Base-by-base conservation (phyloP, 495 filamentous ascomycete species). In the Daldinia concentrica region DNA sequence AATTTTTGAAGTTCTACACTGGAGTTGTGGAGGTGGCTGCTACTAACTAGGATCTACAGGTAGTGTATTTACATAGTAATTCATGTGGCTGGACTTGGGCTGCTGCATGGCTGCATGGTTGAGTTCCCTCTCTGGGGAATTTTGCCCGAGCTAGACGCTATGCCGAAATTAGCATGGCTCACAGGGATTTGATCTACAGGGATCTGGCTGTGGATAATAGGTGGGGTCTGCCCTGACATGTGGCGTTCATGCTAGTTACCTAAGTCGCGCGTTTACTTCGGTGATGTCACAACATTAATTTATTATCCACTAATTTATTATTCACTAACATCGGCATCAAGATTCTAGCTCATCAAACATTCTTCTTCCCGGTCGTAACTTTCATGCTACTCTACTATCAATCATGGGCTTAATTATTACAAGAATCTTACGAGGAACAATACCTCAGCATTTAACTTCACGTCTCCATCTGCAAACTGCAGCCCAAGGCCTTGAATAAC, bases 271-370 rank as follows among this genome's bases (percentile, higher is more conserved):
- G n/a, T n/a, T n/a, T n/a, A n/a, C 37, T 55, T 19, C n/a, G 36
- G 60, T 70, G 68, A 70, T 70, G 68, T 70, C 68, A 70, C 55
- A 39, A 14, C 55, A 3, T 34, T 32, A 52, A 58, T 30, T 61
- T 54, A 56, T 50, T n/a, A 45, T 29, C 56, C 34, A 37, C 50
- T 57, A 65, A 45, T 54, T 61, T 54, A 56, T 50, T n/a, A 45
- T 29, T 48, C 34, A 37, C 50, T 57, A 65, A 45, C 45, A 14
- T 34, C 56, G 62, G 56, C 56, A 70, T 56, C 55, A 51, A 52
- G 56, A 36, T 50, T 70, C 60, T 70, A 61, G 60, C 45, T 64
- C 34, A 22, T 9, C 15, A 39, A 39, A 37, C 63, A 48, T 39
- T 51, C 32, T n/a, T n/a, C 22, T 59, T 24, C 32, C 15, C 17